Evolutionary conservation across 108 stramenopile species (phyloP), one percentile per base, ranked within the genome.

Genomic region (Bacterosira constricta): DNA sequence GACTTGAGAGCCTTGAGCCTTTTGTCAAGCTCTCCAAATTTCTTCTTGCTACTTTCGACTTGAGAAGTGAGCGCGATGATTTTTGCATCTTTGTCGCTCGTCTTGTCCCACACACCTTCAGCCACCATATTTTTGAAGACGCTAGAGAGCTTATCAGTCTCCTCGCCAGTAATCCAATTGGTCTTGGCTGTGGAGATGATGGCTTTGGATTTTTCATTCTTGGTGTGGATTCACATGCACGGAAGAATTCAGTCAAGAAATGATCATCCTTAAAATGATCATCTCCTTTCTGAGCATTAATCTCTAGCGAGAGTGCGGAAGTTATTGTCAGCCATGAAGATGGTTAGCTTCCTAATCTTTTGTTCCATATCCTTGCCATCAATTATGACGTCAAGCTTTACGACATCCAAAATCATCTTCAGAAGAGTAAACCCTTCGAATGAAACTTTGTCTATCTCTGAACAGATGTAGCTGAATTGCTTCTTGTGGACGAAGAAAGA

Each of bases 211-310:
- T 30, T 25, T n/a, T 54, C 50, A 44, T 56, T 56, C 0, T 52
- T 39, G 0, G 66, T n/a, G n/a, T 56, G 0, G 53, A 15, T 20
- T 36, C 21, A 1, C 39, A 7, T 0, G 53, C 66, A 55, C 41
- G 66, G 23, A 68, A 68, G 38, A 68, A 53, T n/a, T 68, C 34
- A 6, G 10, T 41, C 9, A 68, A n/a, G 38, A 68, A 55, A 23
- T 26, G 31, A 30, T 39, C 37, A 26, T 68, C 53, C 20, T 56
- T 53, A 15, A 39, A 68, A 8, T 18, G 25, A 13, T 39, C 54
- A 7, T 36, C 37, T 11, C 49, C 49, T 21, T 68, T 68, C 8
- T 34, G n/a, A n/a, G 35, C 30, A 11, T 25, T 21, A 11, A 68
- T 68, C 23, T 56, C 54, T 32, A 3, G 36, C 52, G 9, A 51